Base-by-base conservation (phyloP, 2,329 filamentous ascomycete species). In the Fusarium coicis region DNA sequence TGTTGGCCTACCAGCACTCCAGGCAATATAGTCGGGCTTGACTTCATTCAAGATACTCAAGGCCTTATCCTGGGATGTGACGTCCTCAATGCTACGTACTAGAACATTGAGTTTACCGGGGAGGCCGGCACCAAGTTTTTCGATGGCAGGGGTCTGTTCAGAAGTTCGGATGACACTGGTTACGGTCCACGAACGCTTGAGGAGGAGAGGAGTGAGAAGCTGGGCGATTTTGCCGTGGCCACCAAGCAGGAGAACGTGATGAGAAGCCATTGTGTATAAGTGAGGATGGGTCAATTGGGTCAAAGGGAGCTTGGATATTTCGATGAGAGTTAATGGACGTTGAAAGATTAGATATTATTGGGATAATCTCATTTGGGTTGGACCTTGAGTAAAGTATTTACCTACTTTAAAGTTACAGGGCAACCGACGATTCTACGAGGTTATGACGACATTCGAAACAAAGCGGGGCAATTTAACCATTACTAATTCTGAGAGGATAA, bases 181-280 rank as follows among this genome's bases (percentile, higher is more conserved):
- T 60, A 97, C 92, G 73, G 89, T 89, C 92, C 93, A 96, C 39
- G 89, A 89, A 73, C 91, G 90, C 56, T 90, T 86, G 46, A 96
- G 89, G 12, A 97, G 90, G 66, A 95, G 87, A 4, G 92, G 93
- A 14, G 93, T 96, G 43, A 96, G 87, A 47, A 92, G 84, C 66
- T 93, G 89, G 74, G 93, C 89, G 67, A 96, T 83, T 80, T 95
- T 94, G 83, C 94, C 94, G 84, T 95, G 93, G 77, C 93, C 94
- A 78, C 93, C 93, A 71, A 96, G 89, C 74, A 96, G 83, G 68
- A 95, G 90, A 66, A 95, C 89, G 79, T 89, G 85, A 46, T 80
- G 80, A 44, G 81, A 76, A 52, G 78, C 53, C 81, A 83, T 82
- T 43, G n/a, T 76, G 21, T 19, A 14, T 15, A 15, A 56, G 26